These are phyloP conservation scores for Phytophthora ramorum DNA, from an alignment of 352 stramenopile genomes.

Conservation along the genomic window DNA sequence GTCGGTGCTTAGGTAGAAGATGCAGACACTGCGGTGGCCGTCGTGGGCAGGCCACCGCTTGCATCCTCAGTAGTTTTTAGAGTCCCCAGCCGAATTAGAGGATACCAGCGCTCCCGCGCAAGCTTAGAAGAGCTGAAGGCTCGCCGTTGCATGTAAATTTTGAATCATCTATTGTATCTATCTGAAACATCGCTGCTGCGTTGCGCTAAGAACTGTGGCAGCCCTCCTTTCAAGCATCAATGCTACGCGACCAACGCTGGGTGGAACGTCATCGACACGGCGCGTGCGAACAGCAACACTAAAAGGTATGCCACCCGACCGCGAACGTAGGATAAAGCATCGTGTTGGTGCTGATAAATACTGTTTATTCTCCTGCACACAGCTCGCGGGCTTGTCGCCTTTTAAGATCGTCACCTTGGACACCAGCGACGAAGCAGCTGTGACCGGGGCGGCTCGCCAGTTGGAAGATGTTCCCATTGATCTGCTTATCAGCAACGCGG, in stretches of 20 bases:
- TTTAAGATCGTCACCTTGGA: conserved; percentile 16
- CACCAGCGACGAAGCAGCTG: not conserved
- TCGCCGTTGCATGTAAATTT: conserved; percentile 19
- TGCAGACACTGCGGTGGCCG: not conserved
- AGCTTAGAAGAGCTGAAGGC: conserved; percentile 39
- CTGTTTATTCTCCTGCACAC: not conserved
- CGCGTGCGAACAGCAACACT: conserved; percentile 12
- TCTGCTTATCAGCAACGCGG: conserved; percentile 21
- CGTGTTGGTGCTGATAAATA: too few relatives aligned
- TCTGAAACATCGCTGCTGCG: not conserved
- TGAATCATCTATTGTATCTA: conserved; percentile 25
- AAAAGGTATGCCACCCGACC: conserved; percentile 10
- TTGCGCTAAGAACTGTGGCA: too few relatives aligned
- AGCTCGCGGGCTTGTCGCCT: conserved; percentile 9
- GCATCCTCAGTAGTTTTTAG: conserved; percentile 13
- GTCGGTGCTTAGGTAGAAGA: conserved; percentile 6
- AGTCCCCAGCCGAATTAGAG: conserved; percentile 12
- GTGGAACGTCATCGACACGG: conserved; percentile 18
- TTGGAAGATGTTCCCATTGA: conserved; percentile 13
- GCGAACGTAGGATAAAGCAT: too few relatives aligned
- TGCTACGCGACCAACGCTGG: conserved; percentile 7
- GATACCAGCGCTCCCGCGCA: conserved; percentile 1
- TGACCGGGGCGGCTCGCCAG: conserved; percentile 14
- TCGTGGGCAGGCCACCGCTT: not conserved
- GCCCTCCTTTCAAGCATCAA: too few relatives aligned